Evolutionary conservation across 1,284 basidiomycete species (phyloP).

Genomic region (Puccinia coronata): DNA sequence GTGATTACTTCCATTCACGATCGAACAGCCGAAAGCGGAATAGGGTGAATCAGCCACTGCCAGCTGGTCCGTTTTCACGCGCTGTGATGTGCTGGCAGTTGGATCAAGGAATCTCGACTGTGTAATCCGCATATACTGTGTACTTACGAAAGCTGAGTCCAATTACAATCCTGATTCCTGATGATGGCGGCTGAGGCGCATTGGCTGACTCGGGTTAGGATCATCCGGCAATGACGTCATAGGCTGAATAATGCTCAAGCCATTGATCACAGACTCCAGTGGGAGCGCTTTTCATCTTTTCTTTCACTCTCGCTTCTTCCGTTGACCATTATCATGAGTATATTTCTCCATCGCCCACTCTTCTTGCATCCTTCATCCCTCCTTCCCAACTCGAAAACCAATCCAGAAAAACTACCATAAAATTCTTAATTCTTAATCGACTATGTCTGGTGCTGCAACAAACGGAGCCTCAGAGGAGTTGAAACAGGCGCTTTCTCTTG

Average conservation of each 20-base stretch:
- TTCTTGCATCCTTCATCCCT: background rate
- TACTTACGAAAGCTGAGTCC: conserved; percentile 8
- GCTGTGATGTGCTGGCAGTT: background rate
- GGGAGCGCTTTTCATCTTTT: no score
- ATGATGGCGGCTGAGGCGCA: background rate
- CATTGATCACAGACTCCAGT: background rate
- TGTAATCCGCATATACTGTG: no score
- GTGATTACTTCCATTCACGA: no score
- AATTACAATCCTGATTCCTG: background rate
- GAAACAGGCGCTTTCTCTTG: conserved; percentile 45
- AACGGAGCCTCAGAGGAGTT: conserved; percentile 34
- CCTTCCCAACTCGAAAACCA: no score
- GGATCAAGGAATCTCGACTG: background rate
- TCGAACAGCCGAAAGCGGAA: conserved; percentile 70
- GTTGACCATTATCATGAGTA: background rate
- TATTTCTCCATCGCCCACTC: background rate
- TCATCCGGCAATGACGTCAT: background rate
- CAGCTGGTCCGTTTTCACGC: background rate
- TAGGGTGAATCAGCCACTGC: conserved; percentile 64
- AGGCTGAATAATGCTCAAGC: background rate
- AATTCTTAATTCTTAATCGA: background rate
- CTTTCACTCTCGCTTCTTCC: background rate
- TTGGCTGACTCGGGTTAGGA: background rate
- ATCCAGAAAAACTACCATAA: background rate
- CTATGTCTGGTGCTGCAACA: conserved; percentile 41